Percentiles rank a stretch among this genome's conserved stretches.
Conservation (phyloP, 1,284 basidiomycete species). For the Cryptococcus sp. region DNA sequence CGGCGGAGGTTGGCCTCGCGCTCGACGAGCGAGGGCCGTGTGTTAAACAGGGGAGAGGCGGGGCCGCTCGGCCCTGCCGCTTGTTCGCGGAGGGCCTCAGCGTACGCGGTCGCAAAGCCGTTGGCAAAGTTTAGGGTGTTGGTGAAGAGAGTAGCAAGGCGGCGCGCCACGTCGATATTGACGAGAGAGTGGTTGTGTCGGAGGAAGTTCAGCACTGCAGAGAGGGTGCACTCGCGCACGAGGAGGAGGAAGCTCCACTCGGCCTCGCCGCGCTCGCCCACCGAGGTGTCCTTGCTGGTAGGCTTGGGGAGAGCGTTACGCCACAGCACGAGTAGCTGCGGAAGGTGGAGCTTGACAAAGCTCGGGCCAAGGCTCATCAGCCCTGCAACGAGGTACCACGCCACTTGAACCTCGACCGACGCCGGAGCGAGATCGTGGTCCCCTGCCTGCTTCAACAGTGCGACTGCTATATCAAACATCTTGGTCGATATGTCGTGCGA, state of each 20-base stretch:
- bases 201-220: constrained; percentile 84
- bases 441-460: constrained; percentile 82
- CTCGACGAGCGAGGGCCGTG: constrained; percentile 64
- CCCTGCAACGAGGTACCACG: constrained; percentile 88
- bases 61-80: constrained; percentile 36
- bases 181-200: constrained; percentile 74
- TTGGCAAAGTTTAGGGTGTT: constrained; percentile 89
- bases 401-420: constrained; percentile 82
- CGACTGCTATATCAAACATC: constrained; percentile 84
- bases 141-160: constrained; percentile 78
- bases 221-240: constrained; percentile 84
- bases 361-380: constrained; percentile 90
- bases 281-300: constrained; percentile 74
- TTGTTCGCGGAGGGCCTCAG: constrained; percentile 48
- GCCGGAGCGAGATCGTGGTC: constrained; percentile 84
- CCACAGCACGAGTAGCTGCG: constrained; percentile 92
- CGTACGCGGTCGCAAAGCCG: constrained; percentile 52
- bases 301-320: constrained; percentile 94
- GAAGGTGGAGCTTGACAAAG: constrained; percentile 86
- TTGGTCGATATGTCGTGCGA: constrained; percentile 90
- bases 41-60: constrained; percentile 49
- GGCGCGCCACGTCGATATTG: constrained; percentile 83
- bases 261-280: constrained; percentile 62
- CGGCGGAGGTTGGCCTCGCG: constrained; percentile 79
- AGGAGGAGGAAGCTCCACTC: constrained; percentile 93